A percentile compares a stretch with the other conserved stretches of the same genome.
phyloP scores from a whole-genome alignment of 1,284 basidiomycete species.

The Ceratobasidium sp. region DNA sequence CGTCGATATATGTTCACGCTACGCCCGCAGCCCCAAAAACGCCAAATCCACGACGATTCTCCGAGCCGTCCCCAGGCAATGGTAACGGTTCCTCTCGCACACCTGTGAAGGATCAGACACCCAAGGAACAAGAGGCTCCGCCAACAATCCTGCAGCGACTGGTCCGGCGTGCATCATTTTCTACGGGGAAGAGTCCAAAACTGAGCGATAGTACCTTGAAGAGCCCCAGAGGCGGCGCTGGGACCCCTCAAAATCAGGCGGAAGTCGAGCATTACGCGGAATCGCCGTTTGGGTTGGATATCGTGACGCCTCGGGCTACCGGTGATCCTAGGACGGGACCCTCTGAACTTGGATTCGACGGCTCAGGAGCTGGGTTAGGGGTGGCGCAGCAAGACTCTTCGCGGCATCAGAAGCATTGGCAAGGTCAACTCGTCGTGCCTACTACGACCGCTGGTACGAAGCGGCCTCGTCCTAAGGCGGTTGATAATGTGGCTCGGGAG shows the following conservation, averaged over 20 bases:
- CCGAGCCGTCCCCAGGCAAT: conserved; percentile 33
- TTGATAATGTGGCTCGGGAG: not conserved
- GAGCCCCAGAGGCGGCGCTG: not conserved
- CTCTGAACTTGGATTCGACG: not conserved
- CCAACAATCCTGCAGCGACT: conserved; percentile 34
- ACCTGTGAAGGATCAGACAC: not conserved
- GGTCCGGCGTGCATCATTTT: conserved; percentile 35
- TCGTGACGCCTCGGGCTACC: conserved; percentile 5
- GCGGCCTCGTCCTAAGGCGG: conserved; percentile 5
- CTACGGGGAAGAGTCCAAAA: conserved; percentile 32
- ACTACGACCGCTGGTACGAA: not conserved
- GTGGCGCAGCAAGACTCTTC: not conserved
- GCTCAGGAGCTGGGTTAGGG: not conserved
- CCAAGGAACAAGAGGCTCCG: conserved; percentile 18
- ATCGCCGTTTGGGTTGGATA: conserved; percentile 31
- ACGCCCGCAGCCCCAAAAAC: not conserved
- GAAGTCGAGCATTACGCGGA: conserved; percentile 24
- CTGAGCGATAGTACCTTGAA: not conserved
- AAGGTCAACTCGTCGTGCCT: conserved; percentile 4
- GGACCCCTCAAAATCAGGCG: not conserved
- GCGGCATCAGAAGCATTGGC: not conserved
- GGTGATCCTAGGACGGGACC: not conserved
- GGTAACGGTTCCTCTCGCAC: not conserved
- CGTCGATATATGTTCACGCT: not conserved
- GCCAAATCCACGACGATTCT: conserved; percentile 2